phyloP scores from a whole-genome alignment of 2,329 filamentous ascomycete species.

The Sporothrix schenckii region DNA sequence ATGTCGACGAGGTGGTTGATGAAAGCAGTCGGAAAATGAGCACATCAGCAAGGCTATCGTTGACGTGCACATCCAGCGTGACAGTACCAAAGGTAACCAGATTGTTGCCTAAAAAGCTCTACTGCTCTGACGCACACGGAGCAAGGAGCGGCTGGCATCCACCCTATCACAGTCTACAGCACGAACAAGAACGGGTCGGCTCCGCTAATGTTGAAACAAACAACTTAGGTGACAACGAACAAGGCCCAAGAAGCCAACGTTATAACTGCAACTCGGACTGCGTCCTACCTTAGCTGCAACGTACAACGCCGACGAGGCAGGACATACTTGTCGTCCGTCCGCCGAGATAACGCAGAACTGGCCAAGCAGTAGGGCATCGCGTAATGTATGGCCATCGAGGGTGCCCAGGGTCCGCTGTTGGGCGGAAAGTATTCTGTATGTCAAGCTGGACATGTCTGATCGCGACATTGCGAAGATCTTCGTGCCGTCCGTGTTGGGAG shows the following conservation, averaged over 20 bases:
- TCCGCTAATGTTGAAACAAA: too few relatives aligned
- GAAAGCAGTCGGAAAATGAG: neutral
- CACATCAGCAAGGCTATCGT: neutral
- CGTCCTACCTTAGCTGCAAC: neutral
- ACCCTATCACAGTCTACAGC: too few relatives aligned
- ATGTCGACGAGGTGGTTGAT: neutral
- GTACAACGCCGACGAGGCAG: neutral
- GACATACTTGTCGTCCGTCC: neutral
- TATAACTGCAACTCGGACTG: too few relatives aligned
- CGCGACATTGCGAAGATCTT: neutral
- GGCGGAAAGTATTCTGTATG: neutral
- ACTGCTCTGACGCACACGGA: neutral
- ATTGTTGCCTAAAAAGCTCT: neutral
- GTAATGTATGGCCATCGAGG: neutral
- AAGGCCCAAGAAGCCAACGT: neutral
- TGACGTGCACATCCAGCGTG: neutral
- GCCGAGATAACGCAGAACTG: neutral
- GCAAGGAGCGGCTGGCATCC: neutral
- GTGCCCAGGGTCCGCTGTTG: neutral
- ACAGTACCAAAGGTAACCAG: neutral
- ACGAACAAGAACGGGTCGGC: too few relatives aligned
- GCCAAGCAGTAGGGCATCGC: neutral
- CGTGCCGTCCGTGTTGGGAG: neutral
- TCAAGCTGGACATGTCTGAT: constrained; percentile 2
- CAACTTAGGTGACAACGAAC: too few relatives aligned